phyloP scores from a whole-genome alignment of 108 stramenopile species.

The Parietichytrium sp. region DNA sequence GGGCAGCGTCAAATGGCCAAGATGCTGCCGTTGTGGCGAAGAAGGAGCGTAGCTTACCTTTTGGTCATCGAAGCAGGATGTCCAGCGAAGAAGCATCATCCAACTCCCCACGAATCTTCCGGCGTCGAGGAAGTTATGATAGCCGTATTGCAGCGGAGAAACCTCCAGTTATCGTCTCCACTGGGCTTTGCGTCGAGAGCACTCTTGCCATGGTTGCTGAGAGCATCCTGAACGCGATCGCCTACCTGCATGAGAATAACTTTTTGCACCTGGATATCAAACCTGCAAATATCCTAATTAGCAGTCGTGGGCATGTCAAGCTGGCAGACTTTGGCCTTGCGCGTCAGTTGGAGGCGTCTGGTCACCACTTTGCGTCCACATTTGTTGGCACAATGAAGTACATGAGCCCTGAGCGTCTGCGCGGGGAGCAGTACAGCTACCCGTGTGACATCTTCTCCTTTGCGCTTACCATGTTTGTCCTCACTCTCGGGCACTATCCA shows the following conservation, averaged over 20 bases:
- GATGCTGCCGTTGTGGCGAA: no score
- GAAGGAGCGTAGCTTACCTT: no score
- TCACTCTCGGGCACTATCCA: constrained; percentile 59
- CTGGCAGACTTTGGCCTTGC: constrained; percentile 48
- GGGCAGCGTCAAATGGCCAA: no score
- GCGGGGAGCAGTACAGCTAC: constrained; percentile 56
- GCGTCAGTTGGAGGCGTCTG: constrained; percentile 36
- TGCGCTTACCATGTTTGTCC: constrained; percentile 61
- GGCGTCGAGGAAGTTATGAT: no score
- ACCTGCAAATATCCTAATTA: constrained; percentile 58
- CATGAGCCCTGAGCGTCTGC: constrained; percentile 67
- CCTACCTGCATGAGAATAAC: constrained; percentile 50
- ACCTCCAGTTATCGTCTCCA: no score
- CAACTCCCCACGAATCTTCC: no score
- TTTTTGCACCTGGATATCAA: constrained; percentile 70
- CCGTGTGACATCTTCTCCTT: constrained; percentile 65
- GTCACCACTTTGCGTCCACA: constrained; percentile 52
- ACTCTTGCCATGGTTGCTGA: constrained; percentile 51
- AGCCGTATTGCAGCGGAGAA: no score
- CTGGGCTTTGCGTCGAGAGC: constrained; percentile 53
- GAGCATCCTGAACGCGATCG: constrained; percentile 51
- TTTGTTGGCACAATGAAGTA: constrained; percentile 66
- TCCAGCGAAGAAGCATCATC: no score
- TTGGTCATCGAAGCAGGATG: no score
- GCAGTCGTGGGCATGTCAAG: constrained; percentile 42